These are phyloP conservation scores for Penicillium concentricum DNA, from an alignment of 2,329 filamentous ascomycete genomes.

Conservation along the genomic window DNA sequence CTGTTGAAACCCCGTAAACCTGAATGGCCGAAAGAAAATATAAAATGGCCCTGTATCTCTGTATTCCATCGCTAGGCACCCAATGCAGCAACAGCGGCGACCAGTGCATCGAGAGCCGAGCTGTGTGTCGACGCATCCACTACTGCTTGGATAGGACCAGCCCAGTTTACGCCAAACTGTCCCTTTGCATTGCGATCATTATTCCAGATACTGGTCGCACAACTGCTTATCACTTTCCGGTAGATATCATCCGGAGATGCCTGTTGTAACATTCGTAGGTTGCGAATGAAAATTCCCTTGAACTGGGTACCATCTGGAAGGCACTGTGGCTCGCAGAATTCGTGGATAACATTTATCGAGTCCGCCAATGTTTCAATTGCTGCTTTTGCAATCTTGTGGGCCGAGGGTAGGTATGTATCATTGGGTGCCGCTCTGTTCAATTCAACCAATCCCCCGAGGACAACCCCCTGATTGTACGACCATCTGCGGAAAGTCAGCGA, in stretches of 20 bases:
- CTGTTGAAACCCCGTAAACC: neutral
- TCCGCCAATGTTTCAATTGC: conserved; percentile 50
- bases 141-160: conserved; percentile 55
- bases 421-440: conserved; percentile 48
- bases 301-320: conserved; percentile 60
- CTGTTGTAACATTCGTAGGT: conserved; percentile 59
- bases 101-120: conserved; percentile 64
- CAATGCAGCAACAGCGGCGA: conserved; percentile 52
- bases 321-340: conserved; percentile 54
- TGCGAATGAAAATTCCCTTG: conserved; percentile 70
- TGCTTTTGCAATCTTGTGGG: conserved; percentile 53
- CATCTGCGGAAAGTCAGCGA: conserved; percentile 34
- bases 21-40: neutral
- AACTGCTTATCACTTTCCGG: conserved; percentile 56
- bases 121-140: conserved; percentile 61
- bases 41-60: accelerated
- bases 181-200: conserved; percentile 54
- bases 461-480: conserved; percentile 62
- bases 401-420: conserved; percentile 43
- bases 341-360: conserved; percentile 51
- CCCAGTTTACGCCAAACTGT: conserved; percentile 64
- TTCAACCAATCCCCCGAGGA: conserved; percentile 58
- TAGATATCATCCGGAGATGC: conserved; percentile 53
- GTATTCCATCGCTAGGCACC: neutral
- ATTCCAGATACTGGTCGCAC: conserved; percentile 66